phyloP scores from a whole-genome alignment of 1,284 basidiomycete genomes.

The Cryptococcus hybrid region DNA sequence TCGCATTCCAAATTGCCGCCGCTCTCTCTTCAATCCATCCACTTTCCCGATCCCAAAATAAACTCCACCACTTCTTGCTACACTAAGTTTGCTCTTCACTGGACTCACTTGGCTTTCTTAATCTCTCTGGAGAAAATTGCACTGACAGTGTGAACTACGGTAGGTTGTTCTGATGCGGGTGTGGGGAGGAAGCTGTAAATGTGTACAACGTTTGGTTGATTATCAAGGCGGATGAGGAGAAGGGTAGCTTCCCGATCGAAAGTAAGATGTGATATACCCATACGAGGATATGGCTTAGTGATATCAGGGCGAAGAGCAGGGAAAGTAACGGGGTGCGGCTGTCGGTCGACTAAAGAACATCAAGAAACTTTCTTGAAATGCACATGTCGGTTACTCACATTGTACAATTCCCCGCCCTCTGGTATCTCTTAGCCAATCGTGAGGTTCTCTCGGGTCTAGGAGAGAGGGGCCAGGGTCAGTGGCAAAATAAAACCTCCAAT shows the following conservation, averaged over 20 bases:
- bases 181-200: slow-evolving; percentile 37
- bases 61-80: slow-evolving; percentile 20
- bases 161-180: slow-evolving; percentile 14
- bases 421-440: slow-evolving; percentile 73
- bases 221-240: slow-evolving; percentile 59
- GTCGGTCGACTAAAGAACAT: slow-evolving; percentile 20
- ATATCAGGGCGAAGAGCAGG: slow-evolving; percentile 17
- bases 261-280: slow-evolving; percentile 64
- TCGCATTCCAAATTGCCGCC: background rate
- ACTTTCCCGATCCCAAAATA: slow-evolving; percentile 39
- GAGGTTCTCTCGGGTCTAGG: slow-evolving; percentile 73
- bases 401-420: slow-evolving; percentile 61
- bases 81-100: slow-evolving; percentile 12
- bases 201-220: slow-evolving; percentile 28
- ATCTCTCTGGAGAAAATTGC: slow-evolving; percentile 28
- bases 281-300: slow-evolving; percentile 49
- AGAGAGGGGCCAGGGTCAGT: background rate
- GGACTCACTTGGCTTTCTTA: slow-evolving; percentile 21
- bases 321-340: slow-evolving; percentile 9
- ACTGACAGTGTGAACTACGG: slow-evolving; percentile 22
- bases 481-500: slow-evolving; percentile 7
- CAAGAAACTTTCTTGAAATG: background rate
- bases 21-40: slow-evolving; percentile 29
- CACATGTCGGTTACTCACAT: slow-evolving; percentile 53
- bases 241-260: slow-evolving; percentile 74